These are phyloP conservation scores for Hyaloperonospora brassicae DNA, from an alignment of 352 stramenopile species.

Conservation along the genomic window DNA sequence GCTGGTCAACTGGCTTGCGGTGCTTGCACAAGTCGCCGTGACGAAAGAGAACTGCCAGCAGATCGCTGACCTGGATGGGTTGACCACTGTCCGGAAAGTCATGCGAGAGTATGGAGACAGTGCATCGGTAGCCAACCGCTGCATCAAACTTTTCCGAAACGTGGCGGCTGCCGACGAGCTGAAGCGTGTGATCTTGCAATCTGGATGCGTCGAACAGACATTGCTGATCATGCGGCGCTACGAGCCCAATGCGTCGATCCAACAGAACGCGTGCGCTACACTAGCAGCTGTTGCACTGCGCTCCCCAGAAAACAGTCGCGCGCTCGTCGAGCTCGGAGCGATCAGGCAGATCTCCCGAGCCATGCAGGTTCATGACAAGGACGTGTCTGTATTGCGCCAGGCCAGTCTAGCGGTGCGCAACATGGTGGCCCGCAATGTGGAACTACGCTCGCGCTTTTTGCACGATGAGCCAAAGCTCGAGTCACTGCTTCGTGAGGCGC, in stretches of 20 bases:
- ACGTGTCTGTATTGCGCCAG: constrained; percentile 54
- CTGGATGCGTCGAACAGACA: constrained; percentile 40
- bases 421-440: constrained; percentile 53
- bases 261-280: constrained; percentile 68
- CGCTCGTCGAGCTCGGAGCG: constrained; percentile 44
- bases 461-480: constrained; percentile 62
- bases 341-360: constrained; percentile 39
- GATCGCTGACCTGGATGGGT: constrained; percentile 46
- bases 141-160: constrained; percentile 64
- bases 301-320: constrained; percentile 51
- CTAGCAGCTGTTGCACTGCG: constrained; percentile 62
- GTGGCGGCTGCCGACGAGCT: constrained; percentile 63
- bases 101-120: constrained; percentile 49
- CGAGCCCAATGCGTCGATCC: constrained; percentile 39
- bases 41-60: constrained; percentile 71
- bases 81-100: constrained; percentile 49
- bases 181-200: constrained; percentile 55
- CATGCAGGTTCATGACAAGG: constrained; percentile 40
- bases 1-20: constrained; percentile 49
- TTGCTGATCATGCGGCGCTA: constrained; percentile 54
- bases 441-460: constrained; percentile 51
- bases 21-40: constrained; percentile 71
- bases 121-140: constrained; percentile 45
- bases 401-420: constrained; percentile 75
- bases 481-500: constrained; percentile 46